Evolutionary conservation across 345 rosid species (phyloP), one percentile per base, ranked within the genome.

Genomic region (Salix brachista): DNA sequence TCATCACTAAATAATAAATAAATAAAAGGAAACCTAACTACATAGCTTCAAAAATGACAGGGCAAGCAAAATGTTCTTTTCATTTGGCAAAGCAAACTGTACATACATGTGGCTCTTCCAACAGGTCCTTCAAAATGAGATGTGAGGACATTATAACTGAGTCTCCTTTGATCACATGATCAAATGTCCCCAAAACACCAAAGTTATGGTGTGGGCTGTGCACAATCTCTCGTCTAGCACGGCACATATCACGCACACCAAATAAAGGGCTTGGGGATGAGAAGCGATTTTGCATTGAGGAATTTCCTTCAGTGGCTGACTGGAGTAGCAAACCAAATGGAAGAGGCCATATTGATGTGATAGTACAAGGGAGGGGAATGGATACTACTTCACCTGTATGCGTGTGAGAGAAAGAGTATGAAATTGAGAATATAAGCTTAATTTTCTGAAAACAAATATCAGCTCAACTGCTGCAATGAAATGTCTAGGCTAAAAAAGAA

Each of bases 271-370:
- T 91, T 76, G 90, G 85, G 76, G 86, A 80, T 66, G 84, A 75
- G 79, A 85, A 82, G 60, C 89, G 80, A 73, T 77, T 74, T 84
- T 69, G 86, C 23, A 77, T 23, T 64, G 84, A 17, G 44, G 87
- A 85, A 83, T 76, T 83, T 67, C 84, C 88, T 77, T 89, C 96
- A 78, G 82, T 80, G 67, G 81, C 87, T 82, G 87, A 90, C 87
- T 90, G 94, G 54, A 96, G 91, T 76, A 96, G 87, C 73, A 96
- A 82, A 80, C 98, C 99, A 87, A 80, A 90, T 61, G 96, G 98
- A 81, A 92, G 93, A 81, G 97, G 87, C 97, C 98, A 96, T 80
- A 96, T 89, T 26, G 99, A 96, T 81, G 90, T 69, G 79, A 89
- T 81, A 44, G 88, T 75, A 50, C 88, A 84, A 72, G 90, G 85